Conservation (phyloP, 805 yeast species). For the Cephaloascus albidus region DNA sequence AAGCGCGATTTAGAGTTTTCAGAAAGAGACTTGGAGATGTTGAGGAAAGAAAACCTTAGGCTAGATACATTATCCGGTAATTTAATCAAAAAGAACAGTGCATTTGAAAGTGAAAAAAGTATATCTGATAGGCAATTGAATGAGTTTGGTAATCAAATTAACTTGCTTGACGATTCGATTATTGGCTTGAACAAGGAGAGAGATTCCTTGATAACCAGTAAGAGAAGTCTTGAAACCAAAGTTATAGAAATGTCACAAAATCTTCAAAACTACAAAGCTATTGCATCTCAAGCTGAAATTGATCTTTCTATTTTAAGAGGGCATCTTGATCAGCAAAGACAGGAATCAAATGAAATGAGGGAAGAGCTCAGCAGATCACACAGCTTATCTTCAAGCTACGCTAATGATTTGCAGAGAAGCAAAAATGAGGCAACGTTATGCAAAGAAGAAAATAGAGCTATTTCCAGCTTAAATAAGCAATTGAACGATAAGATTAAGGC, state of each 20-base stretch:
- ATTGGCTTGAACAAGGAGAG: slow-evolving; percentile 56
- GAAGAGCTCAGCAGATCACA: slow-evolving; percentile 24
- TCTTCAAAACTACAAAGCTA: slow-evolving; percentile 23
- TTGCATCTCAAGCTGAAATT: slow-evolving; percentile 11
- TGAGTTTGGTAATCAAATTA: slow-evolving; percentile 37
- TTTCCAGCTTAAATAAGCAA: slow-evolving; percentile 45
- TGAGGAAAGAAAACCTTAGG: slow-evolving; percentile 32
- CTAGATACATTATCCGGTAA: slow-evolving; percentile 20
- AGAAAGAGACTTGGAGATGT: slow-evolving; percentile 19
- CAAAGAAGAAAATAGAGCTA: slow-evolving; percentile 58
- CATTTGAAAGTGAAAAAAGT: slow-evolving; percentile 18
- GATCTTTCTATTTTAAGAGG: slow-evolving; percentile 16
- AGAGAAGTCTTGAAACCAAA: slow-evolving; percentile 34
- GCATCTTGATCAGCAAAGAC: slow-evolving; percentile 22
- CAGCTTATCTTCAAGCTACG: slow-evolving; percentile 16
- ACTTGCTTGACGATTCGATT: slow-evolving; percentile 46
- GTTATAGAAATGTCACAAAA: slow-evolving; percentile 30
- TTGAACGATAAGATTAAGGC: slow-evolving; percentile 34
- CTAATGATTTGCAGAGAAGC: slow-evolving; percentile 22
- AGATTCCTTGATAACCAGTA: slow-evolving; percentile 44
- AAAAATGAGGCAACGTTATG: slow-evolving; percentile 46
- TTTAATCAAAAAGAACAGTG: slow-evolving; percentile 16
- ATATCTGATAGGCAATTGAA: slow-evolving; percentile 25
- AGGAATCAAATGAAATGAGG: slow-evolving; percentile 20
- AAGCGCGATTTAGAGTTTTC: slow-evolving; percentile 14